Conservation (phyloP, 2,329 filamentous ascomycete genomes). For the Fusarium decemcellulare region DNA sequence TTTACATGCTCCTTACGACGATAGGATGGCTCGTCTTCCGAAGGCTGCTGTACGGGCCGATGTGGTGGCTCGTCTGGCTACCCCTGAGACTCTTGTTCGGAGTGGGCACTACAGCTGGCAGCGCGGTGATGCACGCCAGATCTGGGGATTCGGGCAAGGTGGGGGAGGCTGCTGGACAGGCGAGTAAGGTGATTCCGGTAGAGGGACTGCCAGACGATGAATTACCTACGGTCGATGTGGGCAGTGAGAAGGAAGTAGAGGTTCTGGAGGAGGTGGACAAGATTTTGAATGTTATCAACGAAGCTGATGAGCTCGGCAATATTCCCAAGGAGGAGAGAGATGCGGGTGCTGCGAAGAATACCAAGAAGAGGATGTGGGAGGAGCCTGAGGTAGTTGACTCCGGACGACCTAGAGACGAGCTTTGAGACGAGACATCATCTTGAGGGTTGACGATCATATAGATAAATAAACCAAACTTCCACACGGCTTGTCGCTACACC, state of each 20-base stretch:
- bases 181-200: conserved; percentile 48
- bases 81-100: conserved; percentile 80
- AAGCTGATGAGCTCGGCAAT: conserved; percentile 46
- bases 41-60: conserved; percentile 86
- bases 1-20: conserved; percentile 85
- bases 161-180: conserved; percentile 44
- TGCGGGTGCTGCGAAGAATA: conserved; percentile 37
- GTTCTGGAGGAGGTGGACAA: conserved; percentile 68
- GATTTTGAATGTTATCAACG: conserved; percentile 64
- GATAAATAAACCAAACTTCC: not conserved
- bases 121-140: conserved; percentile 60
- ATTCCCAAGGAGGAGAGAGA: conserved; percentile 32
- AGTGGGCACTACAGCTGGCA: conserved; percentile 68
- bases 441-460: not conserved
- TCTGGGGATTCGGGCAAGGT: conserved; percentile 40
- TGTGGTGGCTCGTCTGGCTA: conserved; percentile 90
- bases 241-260: conserved; percentile 49
- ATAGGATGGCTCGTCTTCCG: conserved; percentile 90
- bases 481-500: not conserved
- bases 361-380: conserved; percentile 50
- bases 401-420: conserved; percentile 56
- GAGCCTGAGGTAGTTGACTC: conserved; percentile 45
- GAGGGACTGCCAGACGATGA: conserved; percentile 57
- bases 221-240: conserved; percentile 66
- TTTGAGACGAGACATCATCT: conserved; percentile 40